Evolutionary conservation across 2,329 filamentous ascomycete species (phyloP), one percentile per base, ranked within the genome.

Genomic region (Calonectria fujianensis): DNA sequence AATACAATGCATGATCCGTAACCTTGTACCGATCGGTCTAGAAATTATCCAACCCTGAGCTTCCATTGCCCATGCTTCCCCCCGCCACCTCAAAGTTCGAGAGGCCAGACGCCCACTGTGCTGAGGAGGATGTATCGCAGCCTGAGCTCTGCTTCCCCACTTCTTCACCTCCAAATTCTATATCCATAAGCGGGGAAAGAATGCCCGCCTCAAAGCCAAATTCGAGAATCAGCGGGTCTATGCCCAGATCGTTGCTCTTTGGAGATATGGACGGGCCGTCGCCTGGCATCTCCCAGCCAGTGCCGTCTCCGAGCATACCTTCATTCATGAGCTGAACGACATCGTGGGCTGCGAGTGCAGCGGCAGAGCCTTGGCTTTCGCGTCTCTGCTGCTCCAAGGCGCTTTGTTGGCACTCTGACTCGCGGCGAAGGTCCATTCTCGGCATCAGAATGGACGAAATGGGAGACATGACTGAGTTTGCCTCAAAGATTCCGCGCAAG

Each of bases 401-500:
- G 2, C 39, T 14, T 3, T 32, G 52, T 32, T 29, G 18, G 2
- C 29, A 45, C 11, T 70, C 54, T n/a, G 31, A 20, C 11, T 50
- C 68, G 27, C n/a, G 68, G 20, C 14, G 37, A 41, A 63, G 57
- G n/a, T 63, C 57, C 37, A 63, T 37, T 63, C 57, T 63, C 8
- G 66, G 48, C 48, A 70, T 50, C 9, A 64, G 45, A 50, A 70
- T 70, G 32, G 63, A 41, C 3, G 69, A 70, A 24, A 70, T 70
- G 1, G 69, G 57, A 24, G 61, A 35, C 32, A 54, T 51, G n/a
- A 74, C 16, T 0, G 61, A 32, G 7, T 70, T 74, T 2, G 48
- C 41, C 32, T 74, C 61, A 10, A 74, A 74, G 7, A 70, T 70
- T 6, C 72, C 72, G n/a, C 72, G 72, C 16, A 74, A 16, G 39